Base-by-base conservation (phyloP, 2,329 filamentous ascomycete species). In the Rhinocladiella mackenziei region DNA sequence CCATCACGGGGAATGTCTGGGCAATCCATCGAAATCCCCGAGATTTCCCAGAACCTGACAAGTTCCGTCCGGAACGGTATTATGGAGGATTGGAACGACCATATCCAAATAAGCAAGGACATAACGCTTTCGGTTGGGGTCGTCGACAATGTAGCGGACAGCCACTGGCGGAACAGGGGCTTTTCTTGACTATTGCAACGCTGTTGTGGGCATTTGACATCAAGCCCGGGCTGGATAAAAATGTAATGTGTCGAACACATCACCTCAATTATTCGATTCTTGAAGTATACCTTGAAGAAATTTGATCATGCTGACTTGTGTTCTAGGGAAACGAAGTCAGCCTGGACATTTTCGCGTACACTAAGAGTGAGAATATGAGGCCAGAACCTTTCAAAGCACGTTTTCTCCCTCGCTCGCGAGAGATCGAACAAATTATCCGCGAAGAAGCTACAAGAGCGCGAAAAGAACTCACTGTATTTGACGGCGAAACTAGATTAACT, bases 51-150 rank as follows among this genome's bases (percentile, higher is more conserved):
- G 43, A 63, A 5, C 58, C 62, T 60, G 60, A 61, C 45, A 25
- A 14, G 0, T 75, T 74, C 59, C 61, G 63, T 1, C 72, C 72
- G 0, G 68, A 70, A 17, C 62, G 72, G 0, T 71, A 66, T 50
- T 50, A 49, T n/a, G 45, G 45, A 4, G n/a, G 8, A n/a, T 38
- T 48, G 4, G 49, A 52, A 28, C 64, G 72, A 3, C 71, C 71
- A 0, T 76, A 76, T 47, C 71, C 72, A 0, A 65, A 66, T 6
- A 71, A 74, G 50, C 66, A 63, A 38, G 70, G 71, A 0, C 74
- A 76, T 55, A 76, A 76, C 70, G 74, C 74, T 1, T 77, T 78
- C 54, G 75, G 75, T 17, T 78, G 74, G 71, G 76, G 76, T 5
- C 66, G 75, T 2, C 61, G 75, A 5, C 71, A 75, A 3, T 79